Base-by-base conservation (phyloP, 176 grass and related monocot species). In the Olyra latifolia region DNA sequence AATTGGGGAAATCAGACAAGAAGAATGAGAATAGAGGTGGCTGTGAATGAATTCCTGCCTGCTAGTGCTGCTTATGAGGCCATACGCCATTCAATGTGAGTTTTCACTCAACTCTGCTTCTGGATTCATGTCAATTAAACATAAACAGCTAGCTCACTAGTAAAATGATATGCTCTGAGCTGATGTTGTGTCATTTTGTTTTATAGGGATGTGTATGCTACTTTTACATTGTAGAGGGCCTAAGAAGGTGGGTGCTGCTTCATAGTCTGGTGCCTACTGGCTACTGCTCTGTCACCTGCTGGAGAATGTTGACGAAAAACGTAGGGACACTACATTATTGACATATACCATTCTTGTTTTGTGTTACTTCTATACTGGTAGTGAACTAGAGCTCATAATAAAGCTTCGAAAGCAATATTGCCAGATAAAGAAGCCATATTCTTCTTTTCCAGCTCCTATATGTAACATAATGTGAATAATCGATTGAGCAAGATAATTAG, bases 11-110 rank as follows among this genome's bases (percentile, higher is more conserved):
- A 70, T 59, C 62, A 95, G 84, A 91, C 69, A 95, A 95, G 83
- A 87, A 87, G 67, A 95, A 95, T 79, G 89, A 95, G 73, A 88
- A 89, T 56, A 89, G 84, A 81, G 50, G 84, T 89, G 8, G 57
- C 87, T 49, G 84, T 81, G 23, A 83, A 94, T 83, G 91, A 89
- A 23, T 87, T 91, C 62, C 75, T 95, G 13, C 70, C 84, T 29
- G 81, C 81, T 22, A 55, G 62, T 68, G 38, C 76, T 85, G 84
- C 87, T 82, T 87, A 58, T 41, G 78, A 86, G 40, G 84, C 73
- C 72, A 80, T 95, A 77, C 67, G 68, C n/a, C 63, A 78, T 38
- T 85, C 84, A 46, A 87, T 95, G 84, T 87, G 81, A 87, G 48
- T 70, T 71, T 25, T 60, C 5, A 14, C 32, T 35, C 19, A 58